Evolutionary conservation across 345 rosid genomes (phyloP).

Genomic region (Raphanus sativus): DNA sequence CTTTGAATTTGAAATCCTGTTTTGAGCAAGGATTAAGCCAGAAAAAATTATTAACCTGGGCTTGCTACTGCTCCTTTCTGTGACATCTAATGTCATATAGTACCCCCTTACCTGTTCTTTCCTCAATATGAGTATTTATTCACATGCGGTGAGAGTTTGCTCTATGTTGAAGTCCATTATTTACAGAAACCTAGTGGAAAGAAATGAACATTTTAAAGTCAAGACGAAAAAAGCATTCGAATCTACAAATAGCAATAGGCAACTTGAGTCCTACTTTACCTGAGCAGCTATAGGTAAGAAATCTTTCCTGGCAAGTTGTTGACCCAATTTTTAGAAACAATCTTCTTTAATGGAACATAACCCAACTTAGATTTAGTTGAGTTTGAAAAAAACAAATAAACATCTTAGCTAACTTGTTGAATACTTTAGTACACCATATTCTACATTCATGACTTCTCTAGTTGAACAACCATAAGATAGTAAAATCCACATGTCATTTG

Average conservation of each 20-base stretch:
- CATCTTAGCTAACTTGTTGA: too few species aligned
- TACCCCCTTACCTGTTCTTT: not conserved
- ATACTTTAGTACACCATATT: too few species aligned
- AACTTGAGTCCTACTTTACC: not conserved
- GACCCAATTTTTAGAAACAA: too few species aligned
- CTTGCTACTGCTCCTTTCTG: not conserved
- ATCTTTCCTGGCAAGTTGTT: too few species aligned
- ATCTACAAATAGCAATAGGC: not conserved
- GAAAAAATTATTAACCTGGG: not conserved
- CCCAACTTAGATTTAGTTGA: too few species aligned
- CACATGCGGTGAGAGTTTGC: not conserved
- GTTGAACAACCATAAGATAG: too few species aligned
- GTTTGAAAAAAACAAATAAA: too few species aligned
- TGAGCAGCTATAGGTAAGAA: too few species aligned
- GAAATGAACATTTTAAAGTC: not conserved
- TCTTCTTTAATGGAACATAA: too few species aligned
- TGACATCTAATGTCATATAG: not conserved
- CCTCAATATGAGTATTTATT: not conserved
- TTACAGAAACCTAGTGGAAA: not conserved
- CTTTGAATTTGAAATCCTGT: not conserved
- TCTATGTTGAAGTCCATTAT: not conserved
- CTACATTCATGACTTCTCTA: too few species aligned
- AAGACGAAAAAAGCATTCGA: not conserved
- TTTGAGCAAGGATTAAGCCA: not conserved
- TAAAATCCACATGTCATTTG: too few species aligned